A percentile compares a stretch with the other conserved stretches of the same genome.
Conservation (phyloP, 768 basidiomycete genomes). For the Cantharellus cinnabarinus region DNA sequence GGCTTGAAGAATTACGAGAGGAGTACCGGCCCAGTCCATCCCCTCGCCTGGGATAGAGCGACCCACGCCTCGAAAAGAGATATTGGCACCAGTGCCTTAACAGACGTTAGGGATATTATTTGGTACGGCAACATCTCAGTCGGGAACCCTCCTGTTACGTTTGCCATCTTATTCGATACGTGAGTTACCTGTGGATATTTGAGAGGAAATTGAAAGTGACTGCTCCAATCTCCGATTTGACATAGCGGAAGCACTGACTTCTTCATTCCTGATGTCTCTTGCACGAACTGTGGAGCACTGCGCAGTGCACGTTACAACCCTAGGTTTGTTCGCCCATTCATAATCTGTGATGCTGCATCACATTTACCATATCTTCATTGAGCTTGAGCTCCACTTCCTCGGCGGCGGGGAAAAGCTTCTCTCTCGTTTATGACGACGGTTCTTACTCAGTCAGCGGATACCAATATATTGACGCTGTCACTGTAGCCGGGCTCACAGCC, state of each 20-base stretch:
- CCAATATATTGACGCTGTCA: slow-evolving; percentile 29
- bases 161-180: slow-evolving; percentile 7
- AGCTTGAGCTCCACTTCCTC: slow-evolving; percentile 17
- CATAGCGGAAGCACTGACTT: slow-evolving; percentile 11
- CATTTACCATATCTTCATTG: slow-evolving; percentile 7
- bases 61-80: background rate
- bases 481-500: slow-evolving; percentile 25
- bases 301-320: slow-evolving; percentile 15
- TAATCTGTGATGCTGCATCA: background rate
- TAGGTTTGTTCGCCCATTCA: slow-evolving; percentile 16
- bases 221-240: background rate
- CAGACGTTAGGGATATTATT: background rate
- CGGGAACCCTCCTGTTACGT: slow-evolving; percentile 4
- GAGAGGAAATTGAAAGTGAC: background rate
- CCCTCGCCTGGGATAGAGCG: background rate
- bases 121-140: slow-evolving; percentile 1
- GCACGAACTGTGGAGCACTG: slow-evolving; percentile 10
- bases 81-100: background rate
- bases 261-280: slow-evolving; percentile 17
- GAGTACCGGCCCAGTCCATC: background rate
- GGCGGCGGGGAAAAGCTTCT: slow-evolving; percentile 16
- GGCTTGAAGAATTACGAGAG: background rate
- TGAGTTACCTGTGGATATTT: background rate
- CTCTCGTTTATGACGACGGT: slow-evolving; percentile 24
- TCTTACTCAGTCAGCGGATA: slow-evolving; percentile 18